Base-by-base conservation (phyloP, 1,139 yeast genomes). In the Diutina ranongensis region DNA sequence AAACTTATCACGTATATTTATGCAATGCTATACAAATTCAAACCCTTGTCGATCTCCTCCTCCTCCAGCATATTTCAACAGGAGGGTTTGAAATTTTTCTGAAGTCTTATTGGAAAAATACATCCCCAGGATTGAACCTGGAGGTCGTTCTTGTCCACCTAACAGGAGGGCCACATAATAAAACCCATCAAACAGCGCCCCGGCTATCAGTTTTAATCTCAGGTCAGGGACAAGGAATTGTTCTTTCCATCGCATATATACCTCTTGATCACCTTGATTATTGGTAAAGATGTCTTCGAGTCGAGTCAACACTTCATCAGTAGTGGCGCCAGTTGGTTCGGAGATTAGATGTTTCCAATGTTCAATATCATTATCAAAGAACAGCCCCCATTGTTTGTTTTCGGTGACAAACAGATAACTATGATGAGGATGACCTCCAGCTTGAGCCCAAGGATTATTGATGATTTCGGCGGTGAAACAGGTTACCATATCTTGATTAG, bases 171-270 rank as follows among this genome's bases (percentile, higher is more conserved):
- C 87, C 36, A 87, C 78, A 59, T 88, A 89, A 62, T 89, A 89
- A 59, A 87, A 88, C 0, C 97, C 97, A 45, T 88, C 96, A 60
- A 83, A 89, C 5, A 94, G 83, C 0, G 96, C 97, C 18, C 94
- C 94, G 40, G 74, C 72, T 31, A 83, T 76, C 49, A 69, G 74
- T 52, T 74, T 77, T n/a, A 81, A 67, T 46, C 77, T 64, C 19
- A 88, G 79, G 61, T 88, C 95, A 0, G 95, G 95, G 12, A 85
- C 79, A 50, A 88, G 64, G 56, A 86, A 87, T 56, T 80, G 78
- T 60, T 89, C 97, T 62, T 89, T 89, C 97, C 97, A 89, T 53
- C 97, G 72, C 97, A 89, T 89, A 59, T 80, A 89, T 5, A 89
- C 65, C 25, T 18, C 44, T 10, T 10, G 3, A 18, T n/a, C 18